Conservation (phyloP, 2,329 filamentous ascomycete genomes). For the Arthrocladium fulminans region DNA sequence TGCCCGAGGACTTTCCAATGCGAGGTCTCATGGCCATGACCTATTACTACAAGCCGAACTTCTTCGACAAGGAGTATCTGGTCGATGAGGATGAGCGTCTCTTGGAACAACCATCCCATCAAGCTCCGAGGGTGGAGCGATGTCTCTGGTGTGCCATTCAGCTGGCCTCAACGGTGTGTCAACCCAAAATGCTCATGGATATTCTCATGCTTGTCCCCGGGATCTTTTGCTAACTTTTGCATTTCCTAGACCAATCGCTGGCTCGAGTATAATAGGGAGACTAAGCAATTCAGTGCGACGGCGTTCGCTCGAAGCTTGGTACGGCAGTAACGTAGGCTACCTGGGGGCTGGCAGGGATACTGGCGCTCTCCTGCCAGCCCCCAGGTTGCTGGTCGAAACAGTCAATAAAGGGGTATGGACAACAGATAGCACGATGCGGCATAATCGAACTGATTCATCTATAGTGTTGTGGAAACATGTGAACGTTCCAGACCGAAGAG, state of each 20-base stretch:
- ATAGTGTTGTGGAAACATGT: no score
- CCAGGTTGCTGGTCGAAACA: no score
- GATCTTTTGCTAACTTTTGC: conserved; percentile 19
- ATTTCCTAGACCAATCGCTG: conserved; percentile 25
- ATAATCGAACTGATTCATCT: no score
- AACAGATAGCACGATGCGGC: no score
- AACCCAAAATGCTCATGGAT: background rate
- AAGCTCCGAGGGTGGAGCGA: conserved; percentile 41
- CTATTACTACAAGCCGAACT: conserved; percentile 39
- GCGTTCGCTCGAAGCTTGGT: background rate
- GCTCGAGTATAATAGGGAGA: conserved; percentile 29
- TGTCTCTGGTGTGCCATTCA: conserved; percentile 43
- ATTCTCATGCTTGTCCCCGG: background rate
- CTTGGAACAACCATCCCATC: conserved; percentile 42
- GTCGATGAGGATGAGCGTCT: conserved; percentile 48
- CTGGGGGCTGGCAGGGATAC: background rate
- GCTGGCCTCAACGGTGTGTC: conserved; percentile 29
- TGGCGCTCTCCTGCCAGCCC: background rate
- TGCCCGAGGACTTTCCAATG: conserved; percentile 52
- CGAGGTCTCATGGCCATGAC: conserved; percentile 48
- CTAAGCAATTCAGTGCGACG: conserved; percentile 28
- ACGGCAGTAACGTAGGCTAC: background rate
- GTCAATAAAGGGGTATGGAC: no score
- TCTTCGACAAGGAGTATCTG: conserved; percentile 43
- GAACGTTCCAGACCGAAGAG: no score